Evolutionary conservation across 257 asterid genomes (phyloP).

Genomic region (Paulownia fortunei): DNA sequence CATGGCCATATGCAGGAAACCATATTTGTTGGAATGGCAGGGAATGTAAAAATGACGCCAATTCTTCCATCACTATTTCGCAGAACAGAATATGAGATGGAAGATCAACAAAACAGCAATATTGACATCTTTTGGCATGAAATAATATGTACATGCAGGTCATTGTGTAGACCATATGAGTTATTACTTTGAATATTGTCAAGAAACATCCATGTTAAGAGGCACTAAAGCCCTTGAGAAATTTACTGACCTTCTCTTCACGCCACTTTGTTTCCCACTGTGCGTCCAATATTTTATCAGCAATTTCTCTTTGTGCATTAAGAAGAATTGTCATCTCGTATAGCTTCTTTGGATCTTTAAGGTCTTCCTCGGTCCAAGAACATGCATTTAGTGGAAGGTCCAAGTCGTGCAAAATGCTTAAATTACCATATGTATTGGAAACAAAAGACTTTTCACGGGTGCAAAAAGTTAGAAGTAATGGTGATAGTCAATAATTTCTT

Average conservation of each 20-base stretch:
- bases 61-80: neutral
- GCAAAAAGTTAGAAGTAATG: neutral
- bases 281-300: slow-evolving; percentile 75
- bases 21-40: neutral
- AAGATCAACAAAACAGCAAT: neutral
- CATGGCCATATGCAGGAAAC: neutral
- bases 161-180: neutral
- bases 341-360: slow-evolving; percentile 89
- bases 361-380: slow-evolving; percentile 88
- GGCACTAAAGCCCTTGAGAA: neutral
- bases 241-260: slow-evolving; percentile 69
- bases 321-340: slow-evolving; percentile 91
- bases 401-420: slow-evolving; percentile 62
- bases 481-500: neutral
- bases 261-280: slow-evolving; percentile 98
- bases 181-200: neutral
- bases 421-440: slow-evolving; percentile 16
- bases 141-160: neutral
- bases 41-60: neutral
- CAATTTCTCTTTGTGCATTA: slow-evolving; percentile 87
- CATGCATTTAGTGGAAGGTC: slow-evolving; percentile 80
- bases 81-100: neutral
- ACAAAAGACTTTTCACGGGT: neutral
- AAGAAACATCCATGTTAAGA: neutral
- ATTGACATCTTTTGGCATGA: neutral